These are phyloP conservation scores for Agaricus subrufescens DNA, from an alignment of 768 basidiomycete species.

Conservation along the genomic window DNA sequence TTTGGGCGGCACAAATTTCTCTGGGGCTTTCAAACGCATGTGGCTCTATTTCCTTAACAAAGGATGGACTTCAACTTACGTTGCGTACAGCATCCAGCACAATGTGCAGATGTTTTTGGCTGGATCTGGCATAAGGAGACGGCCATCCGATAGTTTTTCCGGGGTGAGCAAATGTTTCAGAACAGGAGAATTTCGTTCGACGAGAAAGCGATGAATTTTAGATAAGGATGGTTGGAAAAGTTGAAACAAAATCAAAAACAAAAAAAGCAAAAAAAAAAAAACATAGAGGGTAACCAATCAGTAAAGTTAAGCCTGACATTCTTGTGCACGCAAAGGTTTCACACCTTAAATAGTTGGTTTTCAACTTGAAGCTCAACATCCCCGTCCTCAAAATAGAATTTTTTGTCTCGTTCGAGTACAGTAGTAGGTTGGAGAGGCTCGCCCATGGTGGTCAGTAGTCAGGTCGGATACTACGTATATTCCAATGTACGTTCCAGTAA, in stretches of 20 bases:
- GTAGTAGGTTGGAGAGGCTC: too few species aligned
- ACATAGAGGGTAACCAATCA: too few species aligned
- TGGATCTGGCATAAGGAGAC: neutral
- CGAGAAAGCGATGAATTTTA: neutral
- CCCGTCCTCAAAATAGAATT: conserved; percentile 1
- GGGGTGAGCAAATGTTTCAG: neutral
- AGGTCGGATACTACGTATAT: too few species aligned
- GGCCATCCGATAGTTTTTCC: neutral
- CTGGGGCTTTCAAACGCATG: neutral
- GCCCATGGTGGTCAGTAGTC: too few species aligned
- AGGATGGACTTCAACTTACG: neutral
- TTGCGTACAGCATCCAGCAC: conserved; percentile 2
- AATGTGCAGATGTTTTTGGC: neutral
- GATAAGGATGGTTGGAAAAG: too few species aligned
- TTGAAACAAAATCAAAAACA: too few species aligned
- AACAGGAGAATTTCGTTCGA: neutral
- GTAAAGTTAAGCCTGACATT: too few species aligned
- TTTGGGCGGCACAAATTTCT: neutral
- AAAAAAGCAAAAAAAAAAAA: too few species aligned
- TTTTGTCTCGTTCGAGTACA: neutral
- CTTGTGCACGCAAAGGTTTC: too few species aligned
- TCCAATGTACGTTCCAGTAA: too few species aligned
- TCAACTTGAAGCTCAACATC: neutral
- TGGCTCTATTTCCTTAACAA: neutral
- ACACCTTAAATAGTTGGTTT: neutral